Conservation (phyloP, 75 land plant genomes). For the Selaginella moellendorffii region DNA sequence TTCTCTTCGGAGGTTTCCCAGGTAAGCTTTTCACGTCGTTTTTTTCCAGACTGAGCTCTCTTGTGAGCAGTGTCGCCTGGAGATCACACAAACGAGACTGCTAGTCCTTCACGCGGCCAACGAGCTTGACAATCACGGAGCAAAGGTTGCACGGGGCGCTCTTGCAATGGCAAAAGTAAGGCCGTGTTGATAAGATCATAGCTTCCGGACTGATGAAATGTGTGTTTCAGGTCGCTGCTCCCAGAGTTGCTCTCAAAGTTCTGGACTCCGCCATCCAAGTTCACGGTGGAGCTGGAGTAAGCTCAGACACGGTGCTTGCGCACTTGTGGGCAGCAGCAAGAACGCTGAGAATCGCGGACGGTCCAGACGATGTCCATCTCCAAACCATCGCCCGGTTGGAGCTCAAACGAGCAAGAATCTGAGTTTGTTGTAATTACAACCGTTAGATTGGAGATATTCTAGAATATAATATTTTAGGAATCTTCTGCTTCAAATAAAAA, state of each 20-base stretch:
- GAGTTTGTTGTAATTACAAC: background rate
- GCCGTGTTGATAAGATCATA: background rate
- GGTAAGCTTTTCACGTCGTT: no score
- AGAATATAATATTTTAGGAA: no score
- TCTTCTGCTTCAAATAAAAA: no score
- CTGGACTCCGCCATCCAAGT: constrained; percentile 93
- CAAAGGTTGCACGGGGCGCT: constrained; percentile 68
- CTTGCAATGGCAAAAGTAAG: constrained; percentile 98
- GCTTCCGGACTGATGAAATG: background rate
- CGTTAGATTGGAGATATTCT: background rate
- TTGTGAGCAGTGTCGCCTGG: constrained; percentile 59
- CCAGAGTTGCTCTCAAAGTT: constrained; percentile 74
- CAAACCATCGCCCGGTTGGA: constrained; percentile 88
- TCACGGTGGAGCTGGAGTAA: constrained; percentile 86
- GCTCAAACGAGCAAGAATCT: constrained; percentile 14
- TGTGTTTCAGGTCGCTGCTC: constrained; percentile 64
- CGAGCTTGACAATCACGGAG: constrained; percentile 74
- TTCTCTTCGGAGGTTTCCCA: constrained; percentile 73
- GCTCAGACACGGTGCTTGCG: constrained; percentile 63
- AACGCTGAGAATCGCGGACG: constrained; percentile 88
- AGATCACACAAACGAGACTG: constrained; percentile 66
- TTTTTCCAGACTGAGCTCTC: no score
- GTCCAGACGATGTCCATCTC: constrained; percentile 96
- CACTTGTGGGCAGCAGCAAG: constrained; percentile 90
- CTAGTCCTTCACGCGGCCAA: constrained; percentile 87